Evolutionary conservation across 2,329 filamentous ascomycete species (phyloP), one percentile per base, ranked within the genome.

Genomic region (Lachnellula arida): DNA sequence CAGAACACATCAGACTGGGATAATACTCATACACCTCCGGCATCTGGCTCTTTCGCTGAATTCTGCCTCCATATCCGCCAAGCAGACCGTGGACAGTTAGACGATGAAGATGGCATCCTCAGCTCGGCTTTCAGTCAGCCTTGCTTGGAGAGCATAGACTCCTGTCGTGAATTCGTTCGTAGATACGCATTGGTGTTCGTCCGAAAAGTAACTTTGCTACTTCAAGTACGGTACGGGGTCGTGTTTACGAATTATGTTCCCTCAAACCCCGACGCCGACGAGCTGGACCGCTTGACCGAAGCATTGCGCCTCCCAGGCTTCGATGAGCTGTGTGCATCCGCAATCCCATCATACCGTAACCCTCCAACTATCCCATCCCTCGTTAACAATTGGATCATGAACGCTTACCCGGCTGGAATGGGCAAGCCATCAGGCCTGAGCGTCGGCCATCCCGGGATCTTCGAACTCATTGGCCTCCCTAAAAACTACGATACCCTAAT

Each of bases 401-500:
- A 64, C 40, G 53, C 54, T 51, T 46, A 49, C 22, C 3, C 49
- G 43, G 12, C 37, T 47, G 8, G 23, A 32, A 49, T 25, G 39
- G 34, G 15, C 37, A 32, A 9, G 34, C 53, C 14, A 11, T 32
- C 12, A 14, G 35, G 25, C 28, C 28, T 44, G 25, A 51, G 17
- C 61, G 65, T 81, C 64, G 86, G 88, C 54, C 94, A 99, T 70
- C 95, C 94, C 0, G 87, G 85, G 47, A 96, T 99, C 61, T 96
- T 94, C 67, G 94, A 99, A 71, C 82, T 99, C 23, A 86, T 99
- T 12, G 94, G 94, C 1, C 75, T 99, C 49, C 94, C 94, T 0
- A 89, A 89, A 72, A 91, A 93, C 66, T 99, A 91, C 70, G 94
- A 97, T 71, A 87, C 85, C 2, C 78, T 99, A 39, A 96, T 96